These are phyloP conservation scores for Debaryomyces maramus DNA, from an alignment of 805 yeast species.

Conservation along the genomic window DNA sequence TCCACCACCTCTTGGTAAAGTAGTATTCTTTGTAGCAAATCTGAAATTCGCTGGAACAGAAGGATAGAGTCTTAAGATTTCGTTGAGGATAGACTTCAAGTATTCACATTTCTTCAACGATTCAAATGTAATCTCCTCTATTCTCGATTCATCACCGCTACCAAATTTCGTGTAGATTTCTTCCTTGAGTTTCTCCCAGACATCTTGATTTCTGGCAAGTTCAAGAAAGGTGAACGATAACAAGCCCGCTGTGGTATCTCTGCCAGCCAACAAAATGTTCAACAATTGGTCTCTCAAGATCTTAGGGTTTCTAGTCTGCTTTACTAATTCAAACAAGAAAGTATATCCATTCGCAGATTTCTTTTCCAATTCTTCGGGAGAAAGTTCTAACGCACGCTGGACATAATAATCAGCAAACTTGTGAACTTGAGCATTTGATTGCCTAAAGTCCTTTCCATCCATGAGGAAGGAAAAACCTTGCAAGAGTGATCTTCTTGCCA, in stretches of 20 bases:
- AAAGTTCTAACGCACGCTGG: slow-evolving; percentile 26
- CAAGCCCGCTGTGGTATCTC: slow-evolving; percentile 45
- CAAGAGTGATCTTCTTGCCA: slow-evolving; percentile 28
- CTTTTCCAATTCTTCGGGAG: slow-evolving; percentile 27
- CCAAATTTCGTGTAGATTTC: slow-evolving; percentile 34
- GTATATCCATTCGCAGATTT: slow-evolving; percentile 28
- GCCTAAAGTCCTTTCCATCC: slow-evolving; percentile 22
- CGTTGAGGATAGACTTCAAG: slow-evolving; percentile 37
- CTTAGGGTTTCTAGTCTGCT: slow-evolving; percentile 36
- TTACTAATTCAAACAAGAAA: slow-evolving; percentile 40
- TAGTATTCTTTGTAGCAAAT: slow-evolving; percentile 45
- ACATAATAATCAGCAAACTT: slow-evolving; percentile 30
- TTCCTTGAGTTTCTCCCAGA: slow-evolving; percentile 29
- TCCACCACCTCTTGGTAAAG: slow-evolving; percentile 54
- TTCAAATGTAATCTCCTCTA: slow-evolving; percentile 36
- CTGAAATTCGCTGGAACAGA: slow-evolving; percentile 52
- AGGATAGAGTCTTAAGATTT: slow-evolving; percentile 38
- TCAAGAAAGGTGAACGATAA: slow-evolving; percentile 36
- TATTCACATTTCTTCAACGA: slow-evolving; percentile 41
- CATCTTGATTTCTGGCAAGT: slow-evolving; percentile 33
- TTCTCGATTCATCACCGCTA: slow-evolving; percentile 25
- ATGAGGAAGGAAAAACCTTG: slow-evolving; percentile 27
- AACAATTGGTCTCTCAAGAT: slow-evolving; percentile 39
- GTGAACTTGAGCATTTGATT: slow-evolving; percentile 25
- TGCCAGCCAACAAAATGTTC: slow-evolving; percentile 42